Conservation (phyloP, 2,329 filamentous ascomycete species). For the Hypoxylon sp. region DNA sequence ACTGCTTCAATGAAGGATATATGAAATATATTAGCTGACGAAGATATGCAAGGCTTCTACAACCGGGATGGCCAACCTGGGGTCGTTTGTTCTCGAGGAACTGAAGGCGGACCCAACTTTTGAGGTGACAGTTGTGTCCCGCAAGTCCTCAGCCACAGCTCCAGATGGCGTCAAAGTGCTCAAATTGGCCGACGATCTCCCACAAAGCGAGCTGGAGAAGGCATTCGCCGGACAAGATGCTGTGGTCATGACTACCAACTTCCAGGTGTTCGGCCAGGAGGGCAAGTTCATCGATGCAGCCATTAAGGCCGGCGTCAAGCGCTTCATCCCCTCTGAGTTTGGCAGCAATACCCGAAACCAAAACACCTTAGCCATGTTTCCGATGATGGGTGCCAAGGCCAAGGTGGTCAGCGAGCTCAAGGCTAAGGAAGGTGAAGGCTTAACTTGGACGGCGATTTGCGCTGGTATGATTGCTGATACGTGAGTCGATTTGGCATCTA, state of each 20-base stretch:
- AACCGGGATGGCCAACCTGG: slow-evolving; percentile 7
- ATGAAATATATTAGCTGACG: neutral
- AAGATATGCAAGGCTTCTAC: neutral
- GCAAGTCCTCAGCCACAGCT: neutral
- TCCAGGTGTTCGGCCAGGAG: slow-evolving; percentile 13
- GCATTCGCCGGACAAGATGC: slow-evolving; percentile 12
- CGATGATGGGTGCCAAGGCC: slow-evolving; percentile 7
- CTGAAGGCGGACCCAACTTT: slow-evolving; percentile 12
- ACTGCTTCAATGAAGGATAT: neutral
- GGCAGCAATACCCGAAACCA: slow-evolving; percentile 8
- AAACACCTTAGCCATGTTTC: slow-evolving; percentile 12
- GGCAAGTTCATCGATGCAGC: slow-evolving; percentile 11
- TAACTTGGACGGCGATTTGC: slow-evolving; percentile 10
- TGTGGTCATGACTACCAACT: slow-evolving; percentile 19
- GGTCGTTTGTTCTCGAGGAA: slow-evolving; percentile 3
- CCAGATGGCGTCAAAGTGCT: slow-evolving; percentile 13
- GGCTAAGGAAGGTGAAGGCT: neutral
- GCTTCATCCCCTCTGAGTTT: slow-evolving; percentile 11
- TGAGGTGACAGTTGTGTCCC: slow-evolving; percentile 12
- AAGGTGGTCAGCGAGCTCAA: slow-evolving; percentile 6
- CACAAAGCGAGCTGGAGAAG: neutral
- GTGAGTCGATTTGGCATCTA: neutral
- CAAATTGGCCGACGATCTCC: slow-evolving; percentile 8
- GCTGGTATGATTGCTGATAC: neutral
- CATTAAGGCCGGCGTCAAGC: slow-evolving; percentile 12